phyloP scores from a whole-genome alignment of 192 early-diverging fungal species.

The Backusella westeae region DNA sequence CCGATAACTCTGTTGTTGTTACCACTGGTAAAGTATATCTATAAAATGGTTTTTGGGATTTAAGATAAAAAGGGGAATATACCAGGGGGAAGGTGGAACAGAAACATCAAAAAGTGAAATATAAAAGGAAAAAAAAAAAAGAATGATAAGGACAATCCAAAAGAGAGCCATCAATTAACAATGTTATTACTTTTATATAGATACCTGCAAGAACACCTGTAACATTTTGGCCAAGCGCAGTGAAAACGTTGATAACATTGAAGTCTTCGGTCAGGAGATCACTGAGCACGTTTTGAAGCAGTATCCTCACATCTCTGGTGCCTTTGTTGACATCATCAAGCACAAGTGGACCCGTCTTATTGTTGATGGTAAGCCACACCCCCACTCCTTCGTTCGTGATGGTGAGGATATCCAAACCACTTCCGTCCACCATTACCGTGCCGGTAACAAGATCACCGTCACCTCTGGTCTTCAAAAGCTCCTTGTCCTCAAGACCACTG shows the following conservation, averaged over 20 bases:
- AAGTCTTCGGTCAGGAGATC: conserved; percentile 68
- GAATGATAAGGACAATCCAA: too few relatives aligned
- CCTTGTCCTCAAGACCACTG: conserved; percentile 82
- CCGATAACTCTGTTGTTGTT: conserved; percentile 72
- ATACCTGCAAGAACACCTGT: conserved; percentile 77
- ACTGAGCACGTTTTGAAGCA: conserved; percentile 68
- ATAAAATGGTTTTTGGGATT: not conserved
- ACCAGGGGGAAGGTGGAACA: not conserved
- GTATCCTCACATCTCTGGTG: conserved; percentile 66
- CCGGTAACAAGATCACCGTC: conserved; percentile 42
- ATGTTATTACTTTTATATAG: conserved; percentile 16
- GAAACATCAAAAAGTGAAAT: not conserved
- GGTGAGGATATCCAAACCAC: conserved; percentile 65
- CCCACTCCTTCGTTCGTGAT: conserved; percentile 76
- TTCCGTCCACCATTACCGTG: conserved; percentile 47
- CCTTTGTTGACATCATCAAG: conserved; percentile 65
- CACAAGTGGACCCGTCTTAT: conserved; percentile 76
- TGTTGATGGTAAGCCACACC: conserved; percentile 60
- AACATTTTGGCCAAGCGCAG: conserved; percentile 73
- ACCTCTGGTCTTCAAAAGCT: conserved; percentile 69
- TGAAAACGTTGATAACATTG: conserved; percentile 64
- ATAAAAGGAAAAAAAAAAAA: not conserved
- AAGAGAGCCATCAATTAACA: not conserved
- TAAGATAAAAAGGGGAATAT: not conserved
- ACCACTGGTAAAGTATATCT: conserved; percentile 49